Evolutionary conservation across 2,329 filamentous ascomycete species (phyloP), one percentile per base, ranked within the genome.

Genomic region (Coniochaeta pulveracea): DNA sequence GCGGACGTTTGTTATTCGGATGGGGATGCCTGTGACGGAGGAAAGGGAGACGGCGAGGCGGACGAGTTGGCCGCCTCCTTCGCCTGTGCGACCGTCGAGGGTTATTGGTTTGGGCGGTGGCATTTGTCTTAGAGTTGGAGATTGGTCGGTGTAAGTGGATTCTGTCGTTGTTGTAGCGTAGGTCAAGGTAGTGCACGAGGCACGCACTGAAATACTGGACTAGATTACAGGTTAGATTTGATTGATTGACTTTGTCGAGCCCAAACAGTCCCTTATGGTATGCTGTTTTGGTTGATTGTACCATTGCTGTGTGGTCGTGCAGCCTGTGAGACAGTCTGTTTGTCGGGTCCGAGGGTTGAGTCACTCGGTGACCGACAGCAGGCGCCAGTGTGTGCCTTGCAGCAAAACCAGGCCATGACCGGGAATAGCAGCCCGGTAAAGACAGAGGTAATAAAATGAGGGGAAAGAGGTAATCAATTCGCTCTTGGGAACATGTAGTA

Each of bases 41-140:
- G 73, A 64, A 6, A 80, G 55, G 2, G 60, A 60, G 22, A 72
- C 58, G 3, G 72, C 71, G 2, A 76, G 55, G 26, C 75, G 56
- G 1, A 78, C 64, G 0, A 79, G 51, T 42, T 80, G 74, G 3
- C 74, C 74, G 4, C 73, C 75, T 4, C 75, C 75, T 46, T 78
- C 73, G 1, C 73, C 72, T 0, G 63, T 69, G 10, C 61, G 53
- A 11, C 73, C 74, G 42, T 76, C 71, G 2, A 78, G 49, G 34
- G 61, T 54, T 16, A 75, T 59, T 6, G 48, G 39, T 26, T 55
- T 59, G 8, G 31, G n/a, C n/a, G 22, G 31, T 12, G 37, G 43
- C 39, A 41, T 38, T 19, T n/a, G n/a, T n/a, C 17, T 6, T 6
- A 17, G 26, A 19, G 17, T 6, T 3, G 17, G 27, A 17, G 17